Evolutionary conservation across 2,329 filamentous ascomycete species (phyloP), one percentile per base, ranked within the genome.

Genomic region (Didymella pinodella): DNA sequence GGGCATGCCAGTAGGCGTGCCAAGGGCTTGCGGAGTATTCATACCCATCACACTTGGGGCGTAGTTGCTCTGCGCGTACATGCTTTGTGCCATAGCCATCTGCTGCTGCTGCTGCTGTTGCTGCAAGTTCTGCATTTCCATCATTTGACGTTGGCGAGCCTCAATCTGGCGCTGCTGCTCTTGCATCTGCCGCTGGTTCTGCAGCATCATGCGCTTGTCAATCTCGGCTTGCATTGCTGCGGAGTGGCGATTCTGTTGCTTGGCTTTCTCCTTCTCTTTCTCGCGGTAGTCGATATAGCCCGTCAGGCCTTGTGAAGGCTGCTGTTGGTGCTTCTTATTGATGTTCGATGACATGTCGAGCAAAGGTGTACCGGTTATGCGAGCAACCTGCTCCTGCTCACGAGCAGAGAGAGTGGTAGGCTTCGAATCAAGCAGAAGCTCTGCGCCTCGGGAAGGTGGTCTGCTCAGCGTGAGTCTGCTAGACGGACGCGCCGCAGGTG

Each of bases 361-460:
- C 48, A 96, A 81, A 0, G 93, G 90, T 0, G 87, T 88, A 0
- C 91, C 90, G 0, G 92, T 96, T 66, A 92, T 83, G 36, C 90
- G 87, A 10, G 93, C 91, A n/a, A 96, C 85, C 66, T 96, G 90
- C 77, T 96, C 92, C 74, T 96, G 93, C 76, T 97, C 93, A 16
- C 90, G 87, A 18, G 93, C 93, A 20, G 91, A 93, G n/a, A 97
- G 82, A 57, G 89, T 85, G 0, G 80, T 78, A 8, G 85, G 82
- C 25, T 84, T 78, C 64, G 86, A 83, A 48, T 81, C 80, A 20
- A 89, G 76, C 56, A 84, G 72, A 4, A 77, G 75, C 40, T 80
- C 82, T 10, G 88, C 82, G 11, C 86, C 85, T 44, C 87, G 85
- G 12, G 89, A 91, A 49, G 79, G 79, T 2, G 87, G 77, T 20